Base-by-base conservation (phyloP, 2,329 filamentous ascomycete species). In the Venturia asperata region DNA sequence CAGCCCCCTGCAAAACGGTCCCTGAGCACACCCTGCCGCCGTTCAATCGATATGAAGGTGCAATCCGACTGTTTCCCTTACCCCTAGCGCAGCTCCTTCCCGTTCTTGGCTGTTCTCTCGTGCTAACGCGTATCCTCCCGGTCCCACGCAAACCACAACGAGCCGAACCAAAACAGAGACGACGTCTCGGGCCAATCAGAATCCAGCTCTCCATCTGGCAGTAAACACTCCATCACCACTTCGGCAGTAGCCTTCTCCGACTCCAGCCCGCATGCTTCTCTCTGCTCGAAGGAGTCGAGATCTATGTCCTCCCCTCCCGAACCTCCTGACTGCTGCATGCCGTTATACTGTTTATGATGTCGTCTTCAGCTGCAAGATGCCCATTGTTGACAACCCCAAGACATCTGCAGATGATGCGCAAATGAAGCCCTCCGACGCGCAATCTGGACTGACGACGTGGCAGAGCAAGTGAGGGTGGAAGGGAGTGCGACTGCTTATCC, bases 111-210 rank as follows among this genome's bases (percentile, higher is more conserved):
- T 55, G 30, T 56, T 7, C 6, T 24, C 52, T 34, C 30, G 52
- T 34, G 52, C 52, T 56, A 56, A 37, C 52, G 52, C 52, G 27
- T 15, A 56, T 37, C 27, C n/a, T 56, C 52, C 52, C 52, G 52
- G 19, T 6, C 30, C 52, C 52, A 27, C 52, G 52, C 30, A 10
- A 10, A 37, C 52, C 52, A 37, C 52, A 5, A 30, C 49, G 11
- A 34, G 24, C 27, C 49, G 27, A 17, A 55, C n/a, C 52, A 58
- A 58, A 58, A 58, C 52, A 58, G n/a, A 37, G 10, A 34, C 17
- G 15, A 9, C 17, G 4, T 27, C 11, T 37, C 52, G 52, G 1
- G 17, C 52, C 52, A 58, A 58, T 58, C 52, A 58, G 19, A 37
- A 10, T 34, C 17, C 49, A 19, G 13, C 49, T 17, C 15, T 56